These are phyloP conservation scores for Pythium brachiatum DNA, from an alignment of 352 stramenopile genomes.

Conservation along the genomic window DNA sequence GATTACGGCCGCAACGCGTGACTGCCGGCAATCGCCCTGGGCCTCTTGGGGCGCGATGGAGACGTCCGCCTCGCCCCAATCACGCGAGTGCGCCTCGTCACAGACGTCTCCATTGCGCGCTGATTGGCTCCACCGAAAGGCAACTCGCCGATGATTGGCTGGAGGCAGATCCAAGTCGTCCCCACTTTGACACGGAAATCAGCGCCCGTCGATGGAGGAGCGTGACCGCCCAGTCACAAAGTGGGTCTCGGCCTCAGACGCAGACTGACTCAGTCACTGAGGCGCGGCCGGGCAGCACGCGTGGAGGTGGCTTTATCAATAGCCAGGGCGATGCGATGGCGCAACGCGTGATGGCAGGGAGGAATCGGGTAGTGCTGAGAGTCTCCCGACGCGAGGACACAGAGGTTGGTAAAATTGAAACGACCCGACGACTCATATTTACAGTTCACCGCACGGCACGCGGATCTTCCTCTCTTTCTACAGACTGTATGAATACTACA, in stretches of 20 bases:
- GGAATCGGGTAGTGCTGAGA: too few relatives aligned
- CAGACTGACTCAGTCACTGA: too few relatives aligned
- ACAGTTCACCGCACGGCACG: too few relatives aligned
- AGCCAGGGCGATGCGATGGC: too few relatives aligned
- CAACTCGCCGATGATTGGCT: slow-evolving; percentile 1
- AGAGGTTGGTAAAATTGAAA: too few relatives aligned
- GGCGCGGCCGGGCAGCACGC: neutral
- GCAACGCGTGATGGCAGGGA: neutral
- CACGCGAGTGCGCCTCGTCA: slow-evolving; percentile 2
- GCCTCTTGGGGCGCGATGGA: neutral
- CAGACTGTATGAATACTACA: neutral
- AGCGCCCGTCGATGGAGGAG: too few relatives aligned
- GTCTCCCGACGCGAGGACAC: too few relatives aligned
- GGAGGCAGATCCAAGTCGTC: slow-evolving; percentile 9
- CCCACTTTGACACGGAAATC: neutral
- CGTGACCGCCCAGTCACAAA: too few relatives aligned
- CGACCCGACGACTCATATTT: too few relatives aligned
- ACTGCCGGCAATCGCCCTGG: neutral
- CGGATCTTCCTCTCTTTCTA: neutral
- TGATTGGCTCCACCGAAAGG: slow-evolving; percentile 3
- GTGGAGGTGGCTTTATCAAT: too few relatives aligned
- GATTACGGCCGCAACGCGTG: neutral
- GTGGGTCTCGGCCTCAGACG: too few relatives aligned
- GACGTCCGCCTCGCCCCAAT: slow-evolving; percentile 12
- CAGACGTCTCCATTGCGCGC: slow-evolving; percentile 7